These are phyloP conservation scores for Fusarium xyrophilum DNA, from an alignment of 2,329 filamentous ascomycete genomes.

Conservation along the genomic window DNA sequence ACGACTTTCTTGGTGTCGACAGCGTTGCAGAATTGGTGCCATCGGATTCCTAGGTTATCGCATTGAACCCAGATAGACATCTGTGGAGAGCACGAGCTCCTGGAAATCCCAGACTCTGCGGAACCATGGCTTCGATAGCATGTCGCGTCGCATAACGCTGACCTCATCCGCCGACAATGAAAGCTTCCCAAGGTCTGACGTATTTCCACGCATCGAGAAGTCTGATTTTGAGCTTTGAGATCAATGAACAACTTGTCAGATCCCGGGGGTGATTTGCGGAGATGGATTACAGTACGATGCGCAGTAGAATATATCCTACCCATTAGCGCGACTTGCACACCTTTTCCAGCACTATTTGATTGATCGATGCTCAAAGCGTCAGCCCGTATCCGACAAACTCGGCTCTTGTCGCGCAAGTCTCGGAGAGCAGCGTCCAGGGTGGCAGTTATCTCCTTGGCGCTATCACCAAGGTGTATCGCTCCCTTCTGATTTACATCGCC, in stretches of 20 bases:
- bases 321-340: rapidly evolving
- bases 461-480: not conserved
- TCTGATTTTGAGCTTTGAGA: not conserved
- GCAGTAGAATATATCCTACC: not conserved
- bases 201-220: rapidly evolving
- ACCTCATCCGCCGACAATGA: not conserved
- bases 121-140: not conserved
- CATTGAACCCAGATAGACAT: not conserved
- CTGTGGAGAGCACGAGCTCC: not conserved
- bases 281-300: not conserved
- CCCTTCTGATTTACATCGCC: not conserved
- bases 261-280: rapidly evolving
- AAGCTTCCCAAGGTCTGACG: not conserved
- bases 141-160: rapidly evolving
- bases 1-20: not conserved
- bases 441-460: not conserved
- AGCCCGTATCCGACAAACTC: not conserved
- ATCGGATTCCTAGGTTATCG: not conserved
- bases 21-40: not conserved
- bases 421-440: not conserved
- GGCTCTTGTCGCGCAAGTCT: not conserved
- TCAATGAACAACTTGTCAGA: rapidly evolving
- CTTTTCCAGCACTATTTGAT: rapidly evolving
- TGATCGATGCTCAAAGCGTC: not conserved
- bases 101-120: not conserved